Evolutionary conservation across 148 eudicot genomes (phyloP).

Genomic region (Spergularia bocconei): DNA sequence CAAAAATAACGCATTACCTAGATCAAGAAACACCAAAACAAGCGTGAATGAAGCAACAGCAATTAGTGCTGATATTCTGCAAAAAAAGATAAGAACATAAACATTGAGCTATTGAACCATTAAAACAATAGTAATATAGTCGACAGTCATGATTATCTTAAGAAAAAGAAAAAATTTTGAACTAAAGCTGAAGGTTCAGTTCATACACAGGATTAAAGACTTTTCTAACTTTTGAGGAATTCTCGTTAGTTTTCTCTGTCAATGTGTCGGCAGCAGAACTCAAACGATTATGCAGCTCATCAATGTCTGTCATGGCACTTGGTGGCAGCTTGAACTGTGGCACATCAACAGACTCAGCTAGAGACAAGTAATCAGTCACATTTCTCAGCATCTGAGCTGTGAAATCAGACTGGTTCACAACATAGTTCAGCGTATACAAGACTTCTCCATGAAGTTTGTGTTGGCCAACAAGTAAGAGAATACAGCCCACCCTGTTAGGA

Average conservation of each 20-base stretch:
- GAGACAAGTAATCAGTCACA: slow-evolving; percentile 68
- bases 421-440: slow-evolving; percentile 66
- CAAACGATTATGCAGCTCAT: slow-evolving; percentile 34
- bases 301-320: slow-evolving; percentile 33
- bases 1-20: slow-evolving; percentile 46
- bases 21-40: slow-evolving; percentile 66
- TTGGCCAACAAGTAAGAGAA: slow-evolving; percentile 77
- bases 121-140: background rate
- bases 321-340: slow-evolving; percentile 39
- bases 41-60: slow-evolving; percentile 76
- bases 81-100: slow-evolving; percentile 8
- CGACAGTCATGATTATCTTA: background rate
- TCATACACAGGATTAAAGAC: slow-evolving; percentile 77
- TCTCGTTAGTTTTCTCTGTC: slow-evolving; percentile 61
- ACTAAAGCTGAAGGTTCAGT: background rate
- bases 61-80: slow-evolving; percentile 67
- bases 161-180: background rate
- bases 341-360: slow-evolving; percentile 53
- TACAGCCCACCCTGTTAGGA: slow-evolving; percentile 64
- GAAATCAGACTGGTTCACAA: slow-evolving; percentile 91
- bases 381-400: slow-evolving; percentile 75
- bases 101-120: background rate
- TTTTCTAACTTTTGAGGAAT: slow-evolving; percentile 56
- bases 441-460: slow-evolving; percentile 67
- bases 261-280: slow-evolving; percentile 57